Conservation (phyloP, 257 asterid species). For the Gardenia jasminoides region DNA sequence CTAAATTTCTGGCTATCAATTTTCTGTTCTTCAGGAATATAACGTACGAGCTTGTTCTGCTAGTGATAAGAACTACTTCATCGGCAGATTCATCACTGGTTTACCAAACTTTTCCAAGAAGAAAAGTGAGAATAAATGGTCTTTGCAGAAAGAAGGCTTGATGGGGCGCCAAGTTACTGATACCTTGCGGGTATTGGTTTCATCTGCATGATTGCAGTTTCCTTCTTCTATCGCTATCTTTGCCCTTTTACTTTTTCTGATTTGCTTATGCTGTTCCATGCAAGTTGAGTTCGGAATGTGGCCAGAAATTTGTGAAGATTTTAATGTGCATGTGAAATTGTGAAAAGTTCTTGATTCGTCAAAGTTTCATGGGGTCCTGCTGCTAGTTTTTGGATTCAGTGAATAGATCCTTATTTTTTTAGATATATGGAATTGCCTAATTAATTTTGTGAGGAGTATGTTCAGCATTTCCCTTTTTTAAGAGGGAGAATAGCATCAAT, state of each 20-base stretch:
- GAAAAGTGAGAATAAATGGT: slow-evolving; percentile 87
- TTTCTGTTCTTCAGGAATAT: slow-evolving; percentile 55
- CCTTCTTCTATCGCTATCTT: not conserved
- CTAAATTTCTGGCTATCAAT: not conserved
- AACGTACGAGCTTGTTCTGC: slow-evolving; percentile 80
- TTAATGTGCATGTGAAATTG: not conserved
- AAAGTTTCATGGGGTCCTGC: not conserved
- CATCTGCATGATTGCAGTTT: slow-evolving; percentile 2
- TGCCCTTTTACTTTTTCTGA: not conserved
- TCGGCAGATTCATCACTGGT: slow-evolving; percentile 87
- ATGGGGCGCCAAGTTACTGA: slow-evolving; percentile 96
- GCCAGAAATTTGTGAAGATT: not conserved
- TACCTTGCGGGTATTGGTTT: slow-evolving; percentile 65
- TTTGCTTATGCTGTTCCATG: not conserved
- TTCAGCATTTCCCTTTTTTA: not conserved
- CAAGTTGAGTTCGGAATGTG: not conserved
- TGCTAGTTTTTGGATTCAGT: not conserved
- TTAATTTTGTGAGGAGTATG: not conserved
- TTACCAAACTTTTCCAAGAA: slow-evolving; percentile 76
- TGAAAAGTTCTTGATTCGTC: not conserved
- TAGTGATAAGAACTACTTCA: slow-evolving; percentile 76
- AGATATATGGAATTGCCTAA: not conserved
- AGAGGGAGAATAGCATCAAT: not conserved
- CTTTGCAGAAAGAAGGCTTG: slow-evolving; percentile 85
- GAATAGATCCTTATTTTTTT: not conserved